Evolutionary conservation across 139 green algal genomes (phyloP), one percentile per base, ranked within the genome.

Genomic region (Axilococcus clingmanii): DNA sequence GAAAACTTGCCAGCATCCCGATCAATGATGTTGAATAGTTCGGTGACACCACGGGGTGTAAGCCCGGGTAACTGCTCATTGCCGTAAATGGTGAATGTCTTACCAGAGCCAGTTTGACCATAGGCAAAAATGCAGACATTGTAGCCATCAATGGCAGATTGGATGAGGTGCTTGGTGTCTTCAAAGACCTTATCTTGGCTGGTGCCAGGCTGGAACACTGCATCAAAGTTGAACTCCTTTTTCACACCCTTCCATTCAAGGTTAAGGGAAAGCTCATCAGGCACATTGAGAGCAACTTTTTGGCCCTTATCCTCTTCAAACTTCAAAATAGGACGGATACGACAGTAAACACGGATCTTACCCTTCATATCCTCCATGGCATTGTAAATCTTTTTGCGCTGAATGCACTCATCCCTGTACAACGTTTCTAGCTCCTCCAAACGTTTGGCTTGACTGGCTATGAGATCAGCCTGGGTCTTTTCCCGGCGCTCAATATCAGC

Each of bases 361-460:
- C 90, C 90, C 78, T 94, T 93, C 76, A 94, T 88, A 73, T 97
- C 90, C 64, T 94, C 81, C 74, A 96, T 88, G 67, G 64, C 48
- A 65, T 93, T 93, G 74, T 79, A 81, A 56, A 78, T 79, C 42
- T 78, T 74, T 65, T 89, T 89, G 22, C 82, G 79, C 52, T 57
- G 53, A 23, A 81, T 43, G 25, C 24, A 48, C 57, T 79, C 73
- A 7, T 81, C 73, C 43, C 63, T 54, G 74, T 98, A 97, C 31
- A 94, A 61, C 40, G 66, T 65, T 57, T 98, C 89, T 16, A 98
- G 82, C 77, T 95, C 88, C 14, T 93, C 81, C 52, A 98, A 71
- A 3, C 83, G 75, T 72, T 85, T 83, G 25, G 83, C 74, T 62
- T 90, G 81, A 34, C 63, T 57, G 72, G 65, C 43, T 31, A 79